These are phyloP conservation scores for Agaricales sp. DNA, from an alignment of 1,284 basidiomycete genomes.

Conservation along the genomic window DNA sequence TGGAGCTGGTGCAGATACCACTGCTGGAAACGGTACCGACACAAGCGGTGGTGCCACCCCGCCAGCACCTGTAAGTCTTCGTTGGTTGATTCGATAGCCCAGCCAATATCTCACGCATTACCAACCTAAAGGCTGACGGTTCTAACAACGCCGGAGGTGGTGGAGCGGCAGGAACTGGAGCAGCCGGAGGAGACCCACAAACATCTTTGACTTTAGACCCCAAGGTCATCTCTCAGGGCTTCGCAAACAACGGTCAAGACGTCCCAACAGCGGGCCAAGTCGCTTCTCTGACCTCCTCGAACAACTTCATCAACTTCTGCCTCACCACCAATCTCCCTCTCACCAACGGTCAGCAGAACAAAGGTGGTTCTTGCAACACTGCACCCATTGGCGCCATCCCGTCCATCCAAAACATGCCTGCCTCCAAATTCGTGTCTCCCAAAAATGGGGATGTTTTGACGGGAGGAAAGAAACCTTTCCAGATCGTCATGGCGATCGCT, in stretches of 20 bases:
- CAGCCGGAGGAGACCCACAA: conserved; percentile 22
- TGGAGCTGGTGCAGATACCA: not conserved
- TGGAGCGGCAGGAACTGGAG: conserved; percentile 3
- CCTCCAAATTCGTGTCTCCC: conserved; percentile 46
- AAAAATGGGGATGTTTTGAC: conserved; percentile 33
- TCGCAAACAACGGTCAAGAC: conserved; percentile 39
- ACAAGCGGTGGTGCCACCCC: conserved; percentile 10
- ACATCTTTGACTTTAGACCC: conserved; percentile 40
- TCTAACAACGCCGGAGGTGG: conserved; percentile 2
- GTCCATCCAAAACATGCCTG: conserved; percentile 44
- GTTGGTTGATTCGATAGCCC: too few species aligned
- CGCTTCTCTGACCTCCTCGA: conserved; percentile 47
- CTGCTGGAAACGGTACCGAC: conserved; percentile 5
- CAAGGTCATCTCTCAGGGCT: conserved; percentile 37
- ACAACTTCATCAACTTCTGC: conserved; percentile 72
- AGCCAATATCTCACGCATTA: too few species aligned
- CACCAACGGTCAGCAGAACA: conserved; percentile 50
- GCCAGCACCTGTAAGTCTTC: too few species aligned
- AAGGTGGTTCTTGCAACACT: conserved; percentile 52
- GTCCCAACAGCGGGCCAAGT: conserved; percentile 39
- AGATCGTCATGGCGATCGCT: conserved; percentile 42
- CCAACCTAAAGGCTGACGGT: conserved; percentile 4
- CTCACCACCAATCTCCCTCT: conserved; percentile 38
- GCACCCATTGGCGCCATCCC: conserved; percentile 54
- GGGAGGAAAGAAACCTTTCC: conserved; percentile 37